Conservation (phyloP, 2,329 filamentous ascomycete species). For the Neophaeococcomyces aloes region DNA sequence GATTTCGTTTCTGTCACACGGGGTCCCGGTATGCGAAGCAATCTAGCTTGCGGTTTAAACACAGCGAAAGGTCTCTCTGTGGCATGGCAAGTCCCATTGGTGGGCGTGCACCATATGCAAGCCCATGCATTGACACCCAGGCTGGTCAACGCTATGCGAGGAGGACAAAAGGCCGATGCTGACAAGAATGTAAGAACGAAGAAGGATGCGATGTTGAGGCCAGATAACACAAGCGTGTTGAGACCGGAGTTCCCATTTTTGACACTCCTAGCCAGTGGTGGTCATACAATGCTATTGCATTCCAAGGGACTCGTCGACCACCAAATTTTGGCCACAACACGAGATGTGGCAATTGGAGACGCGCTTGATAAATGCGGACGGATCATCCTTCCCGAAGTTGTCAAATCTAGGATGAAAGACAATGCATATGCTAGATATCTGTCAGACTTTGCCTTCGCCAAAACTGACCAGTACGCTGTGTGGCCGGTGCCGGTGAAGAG, state of each 20-base stretch:
- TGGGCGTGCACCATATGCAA: constrained; percentile 95
- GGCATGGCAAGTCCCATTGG: constrained; percentile 70
- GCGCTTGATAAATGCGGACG: constrained; percentile 80
- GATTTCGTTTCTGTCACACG: constrained; percentile 85
- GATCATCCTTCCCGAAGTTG: constrained; percentile 54
- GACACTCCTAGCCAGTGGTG: constrained; percentile 79
- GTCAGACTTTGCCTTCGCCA: constrained; percentile 66
- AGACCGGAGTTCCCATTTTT: constrained; percentile 68
- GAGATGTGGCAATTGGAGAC: constrained; percentile 82
- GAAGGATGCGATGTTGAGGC: not conserved
- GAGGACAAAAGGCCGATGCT: not conserved
- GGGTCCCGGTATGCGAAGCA: constrained; percentile 78
- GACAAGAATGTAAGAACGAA: constrained; percentile 1
- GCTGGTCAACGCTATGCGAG: constrained; percentile 54
- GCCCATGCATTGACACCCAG: constrained; percentile 84
- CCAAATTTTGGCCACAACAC: constrained; percentile 58
- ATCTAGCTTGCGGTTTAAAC: constrained; percentile 66
- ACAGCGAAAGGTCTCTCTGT: constrained; percentile 77
- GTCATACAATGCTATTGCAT: constrained; percentile 77
- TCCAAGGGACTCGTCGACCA: constrained; percentile 61
- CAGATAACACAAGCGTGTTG: not conserved
- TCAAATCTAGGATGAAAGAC: constrained; percentile 43
- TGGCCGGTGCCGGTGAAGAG: constrained; percentile 46
- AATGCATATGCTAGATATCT: constrained; percentile 74
- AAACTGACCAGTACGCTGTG: constrained; percentile 27